Percentiles rank a stretch among this genome's conserved stretches.
These are phyloP conservation scores for Leccinum solheimii DNA, from an alignment of 1,284 basidiomycete species.

Conservation along the genomic window DNA sequence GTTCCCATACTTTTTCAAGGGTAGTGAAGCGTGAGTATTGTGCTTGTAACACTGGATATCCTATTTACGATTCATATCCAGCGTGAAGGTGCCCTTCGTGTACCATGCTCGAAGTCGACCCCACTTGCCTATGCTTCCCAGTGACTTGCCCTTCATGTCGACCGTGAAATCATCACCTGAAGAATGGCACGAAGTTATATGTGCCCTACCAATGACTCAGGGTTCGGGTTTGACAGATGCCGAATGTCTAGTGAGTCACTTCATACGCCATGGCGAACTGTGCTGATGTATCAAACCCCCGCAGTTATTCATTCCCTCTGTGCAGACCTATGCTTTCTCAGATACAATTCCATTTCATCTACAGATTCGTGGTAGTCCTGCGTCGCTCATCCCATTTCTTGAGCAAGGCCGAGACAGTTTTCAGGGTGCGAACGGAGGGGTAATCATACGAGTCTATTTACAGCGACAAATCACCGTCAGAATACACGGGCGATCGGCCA, in stretches of 20 bases:
- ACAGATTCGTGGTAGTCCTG: slow-evolving; percentile 29
- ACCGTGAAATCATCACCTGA: slow-evolving; percentile 35
- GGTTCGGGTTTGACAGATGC: slow-evolving; percentile 22
- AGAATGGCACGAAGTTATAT: slow-evolving; percentile 34
- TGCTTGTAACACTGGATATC: neutral
- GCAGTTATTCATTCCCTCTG: slow-evolving; percentile 34
- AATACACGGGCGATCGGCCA: slow-evolving; percentile 19
- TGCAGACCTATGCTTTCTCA: slow-evolving; percentile 26
- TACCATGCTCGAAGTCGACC: slow-evolving; percentile 30
- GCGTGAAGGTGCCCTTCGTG: slow-evolving; percentile 27
- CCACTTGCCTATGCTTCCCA: slow-evolving; percentile 28
- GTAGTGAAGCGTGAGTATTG: slow-evolving; percentile 19
- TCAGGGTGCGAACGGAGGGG: slow-evolving; percentile 8
- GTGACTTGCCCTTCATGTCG: slow-evolving; percentile 26
- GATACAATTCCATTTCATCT: slow-evolving; percentile 36
- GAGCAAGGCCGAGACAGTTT: slow-evolving; percentile 14
- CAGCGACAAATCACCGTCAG: slow-evolving; percentile 20
- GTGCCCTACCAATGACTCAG: slow-evolving; percentile 21
- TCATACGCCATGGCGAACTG: neutral
- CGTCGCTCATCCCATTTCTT: slow-evolving; percentile 32
- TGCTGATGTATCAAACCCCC: neutral
- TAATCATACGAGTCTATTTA: slow-evolving; percentile 27
- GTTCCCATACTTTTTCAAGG: slow-evolving; percentile 24
- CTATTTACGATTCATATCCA: slow-evolving; percentile 6
- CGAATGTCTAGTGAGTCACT: slow-evolving; percentile 32